Base-by-base conservation (phyloP, 2,329 filamentous ascomycete species). In the Xylariaceae sp. region DNA sequence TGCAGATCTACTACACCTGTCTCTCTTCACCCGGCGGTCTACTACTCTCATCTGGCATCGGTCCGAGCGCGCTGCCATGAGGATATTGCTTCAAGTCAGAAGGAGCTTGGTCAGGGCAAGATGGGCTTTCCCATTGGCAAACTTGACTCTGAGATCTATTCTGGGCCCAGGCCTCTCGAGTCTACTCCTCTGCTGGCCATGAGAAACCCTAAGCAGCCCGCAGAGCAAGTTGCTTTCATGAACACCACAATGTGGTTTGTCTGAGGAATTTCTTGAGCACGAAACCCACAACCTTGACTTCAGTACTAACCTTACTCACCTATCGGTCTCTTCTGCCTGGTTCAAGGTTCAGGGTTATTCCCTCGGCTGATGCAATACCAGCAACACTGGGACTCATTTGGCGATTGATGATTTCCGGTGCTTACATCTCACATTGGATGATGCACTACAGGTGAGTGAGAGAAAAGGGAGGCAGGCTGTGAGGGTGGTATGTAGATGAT, bases 41-140 rank as follows among this genome's bases (percentile, higher is more conserved):
- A 98, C 73, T 98, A 98, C 54, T 89, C 94, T 0, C 93, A 98
- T 64, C 67, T 98, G 49, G 89, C 90, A 26, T 85, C 89, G 8
- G 80, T 81, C 43, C 87, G 93, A 37, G 89, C 87, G 16, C 81
- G 82, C 40, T 72, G 81, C 3, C 93, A 98, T 50, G 83, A 91
- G 55, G 62, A 72, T 43, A 51, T 68, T 3, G 57, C 67, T 0
- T 60, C 69, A 0, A 74, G 69, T 13, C 66, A 69, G 12, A 62
- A 47, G 66, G 75, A 55, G 59, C 69, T 69, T 38, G 60, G 63
- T 37, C 51, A 65, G 9, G 67, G 67, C 9, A 69, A 72, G 49
- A 66, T 68, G 11, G 55, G 56, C 1, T 51, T 54, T 34, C 59
- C 59, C 6, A 43, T 60, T 19, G 53, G 51, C n/a, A 63, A 63